Evolutionary conservation across 2,329 filamentous ascomycete species (phyloP).

Genomic region (Ceratocystis ficicola): DNA sequence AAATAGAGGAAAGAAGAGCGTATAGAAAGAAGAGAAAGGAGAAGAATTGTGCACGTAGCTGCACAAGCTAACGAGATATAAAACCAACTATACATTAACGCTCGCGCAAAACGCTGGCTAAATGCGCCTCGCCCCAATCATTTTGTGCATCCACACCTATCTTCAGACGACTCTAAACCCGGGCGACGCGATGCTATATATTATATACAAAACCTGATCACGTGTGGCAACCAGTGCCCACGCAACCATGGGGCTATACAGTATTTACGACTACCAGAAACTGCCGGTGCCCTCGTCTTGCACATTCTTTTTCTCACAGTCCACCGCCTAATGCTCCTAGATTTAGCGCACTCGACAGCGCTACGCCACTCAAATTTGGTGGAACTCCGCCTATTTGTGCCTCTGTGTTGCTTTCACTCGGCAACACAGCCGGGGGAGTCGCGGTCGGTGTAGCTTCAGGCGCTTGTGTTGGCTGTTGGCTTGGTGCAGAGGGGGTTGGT

Average conservation of each 20-base stretch:
- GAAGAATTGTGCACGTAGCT: neutral
- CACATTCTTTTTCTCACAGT: conserved; percentile 3
- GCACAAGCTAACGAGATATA: neutral
- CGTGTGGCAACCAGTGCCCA: neutral
- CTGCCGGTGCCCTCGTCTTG: neutral
- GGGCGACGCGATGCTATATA: neutral
- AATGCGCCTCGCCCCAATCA: neutral
- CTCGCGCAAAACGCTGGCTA: neutral
- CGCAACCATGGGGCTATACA: neutral
- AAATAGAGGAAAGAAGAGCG: neutral
- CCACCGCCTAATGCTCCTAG: conserved; percentile 33
- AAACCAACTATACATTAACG: neutral
- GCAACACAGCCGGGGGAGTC: conserved; percentile 24
- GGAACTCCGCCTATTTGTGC: conserved; percentile 1
- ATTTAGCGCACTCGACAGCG: conserved; percentile 34
- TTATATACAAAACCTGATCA: conserved; percentile 3
- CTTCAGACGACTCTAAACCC: neutral
- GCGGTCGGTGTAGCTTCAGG: conserved; percentile 23
- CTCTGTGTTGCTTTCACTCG: conserved; percentile 21
- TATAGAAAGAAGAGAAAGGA: neutral
- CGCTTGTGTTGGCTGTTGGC: neutral
- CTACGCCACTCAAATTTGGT: conserved; percentile 33
- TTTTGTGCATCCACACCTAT: neutral
- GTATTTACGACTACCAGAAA: neutral
- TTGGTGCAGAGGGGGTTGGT: conserved; percentile 24